Conservation (phyloP, 179 eudicot genomes). For the Nepenthes alata region DNA sequence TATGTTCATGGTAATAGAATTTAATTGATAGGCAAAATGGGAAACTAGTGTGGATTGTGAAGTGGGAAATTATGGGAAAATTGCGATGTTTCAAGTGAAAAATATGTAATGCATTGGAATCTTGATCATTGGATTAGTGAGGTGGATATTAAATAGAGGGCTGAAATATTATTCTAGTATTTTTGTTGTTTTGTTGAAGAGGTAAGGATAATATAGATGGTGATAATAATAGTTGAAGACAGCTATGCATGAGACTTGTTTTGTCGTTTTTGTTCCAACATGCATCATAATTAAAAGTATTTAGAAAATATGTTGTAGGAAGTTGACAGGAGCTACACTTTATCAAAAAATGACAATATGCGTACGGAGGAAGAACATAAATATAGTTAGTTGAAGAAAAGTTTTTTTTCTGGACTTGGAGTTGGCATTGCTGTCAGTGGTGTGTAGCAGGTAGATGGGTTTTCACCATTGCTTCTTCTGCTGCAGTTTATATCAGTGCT, state of each 20-base stretch:
- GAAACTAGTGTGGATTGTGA: too few relatives aligned
- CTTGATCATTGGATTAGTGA: too few relatives aligned
- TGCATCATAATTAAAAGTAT: constrained; percentile 11
- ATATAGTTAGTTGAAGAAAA: constrained; percentile 58
- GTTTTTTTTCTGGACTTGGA: constrained; percentile 71
- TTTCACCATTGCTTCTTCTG: constrained; percentile 63
- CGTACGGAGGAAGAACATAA: constrained; percentile 31
- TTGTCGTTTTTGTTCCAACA: constrained; percentile 5
- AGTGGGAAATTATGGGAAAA: too few relatives aligned
- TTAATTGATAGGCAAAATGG: too few relatives aligned
- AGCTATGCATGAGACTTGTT: not conserved
- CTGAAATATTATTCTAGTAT: too few relatives aligned
- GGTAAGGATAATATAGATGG: too few relatives aligned
- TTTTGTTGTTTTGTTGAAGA: too few relatives aligned
- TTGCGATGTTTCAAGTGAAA: too few relatives aligned
- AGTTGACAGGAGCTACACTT: constrained; percentile 22
- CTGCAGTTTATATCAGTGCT: constrained; percentile 57
- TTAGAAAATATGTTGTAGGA: constrained; percentile 46
- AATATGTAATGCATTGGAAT: too few relatives aligned
- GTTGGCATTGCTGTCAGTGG: constrained; percentile 69
- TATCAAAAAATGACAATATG: constrained; percentile 24
- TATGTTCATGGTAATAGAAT: too few relatives aligned
- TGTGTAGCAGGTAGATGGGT: constrained; percentile 89
- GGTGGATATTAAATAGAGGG: too few relatives aligned
- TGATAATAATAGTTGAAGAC: too few relatives aligned